Percentiles rank a stretch among this genome's conserved stretches.
These are phyloP conservation scores for Xylaria sp. DNA, from an alignment of 2,329 filamentous ascomycete species.

Conservation along the genomic window DNA sequence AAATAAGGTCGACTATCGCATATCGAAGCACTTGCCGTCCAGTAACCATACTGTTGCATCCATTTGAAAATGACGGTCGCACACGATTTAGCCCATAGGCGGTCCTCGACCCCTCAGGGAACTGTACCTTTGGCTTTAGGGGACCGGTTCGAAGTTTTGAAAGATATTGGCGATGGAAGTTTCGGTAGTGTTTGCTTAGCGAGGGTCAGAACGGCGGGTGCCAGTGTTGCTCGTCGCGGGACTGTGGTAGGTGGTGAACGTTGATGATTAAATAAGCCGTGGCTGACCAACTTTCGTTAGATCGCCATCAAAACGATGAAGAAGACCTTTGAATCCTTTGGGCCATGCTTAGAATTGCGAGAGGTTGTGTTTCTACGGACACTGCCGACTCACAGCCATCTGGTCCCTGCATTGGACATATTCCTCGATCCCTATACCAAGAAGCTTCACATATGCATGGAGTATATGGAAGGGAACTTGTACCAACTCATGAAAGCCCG, in stretches of 20 bases:
- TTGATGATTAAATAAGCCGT: neutral
- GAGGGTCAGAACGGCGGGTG: constrained; percentile 88
- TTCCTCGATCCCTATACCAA: constrained; percentile 96
- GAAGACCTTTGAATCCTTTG: constrained; percentile 95
- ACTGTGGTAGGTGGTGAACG: constrained; percentile 78
- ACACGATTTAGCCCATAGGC: constrained; percentile 77
- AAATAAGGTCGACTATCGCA: constrained; percentile 12
- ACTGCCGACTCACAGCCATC: constrained; percentile 85
- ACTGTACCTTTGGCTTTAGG: constrained; percentile 73
- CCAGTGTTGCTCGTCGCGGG: constrained; percentile 86
- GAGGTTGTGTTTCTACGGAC: constrained; percentile 97
- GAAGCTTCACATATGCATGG: constrained; percentile 98
- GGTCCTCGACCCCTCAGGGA: constrained; percentile 65
- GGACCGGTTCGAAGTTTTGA: constrained; percentile 95
- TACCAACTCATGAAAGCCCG: constrained; percentile 99
- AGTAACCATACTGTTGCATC: constrained; percentile 27
- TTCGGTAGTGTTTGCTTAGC: constrained; percentile 96
- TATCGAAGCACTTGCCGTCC: constrained; percentile 28
- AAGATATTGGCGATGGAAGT: constrained; percentile 98
- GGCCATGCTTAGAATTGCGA: constrained; percentile 88
- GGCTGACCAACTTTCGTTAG: constrained; percentile 58
- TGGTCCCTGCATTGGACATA: constrained; percentile 97
- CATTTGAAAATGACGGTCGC: constrained; percentile 76
- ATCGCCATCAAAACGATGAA: constrained; percentile 99
- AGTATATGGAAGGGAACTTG: constrained; percentile 99